Evolutionary conservation across 208 protist genomes (phyloP).

Genomic region (Crithidia bombi): DNA sequence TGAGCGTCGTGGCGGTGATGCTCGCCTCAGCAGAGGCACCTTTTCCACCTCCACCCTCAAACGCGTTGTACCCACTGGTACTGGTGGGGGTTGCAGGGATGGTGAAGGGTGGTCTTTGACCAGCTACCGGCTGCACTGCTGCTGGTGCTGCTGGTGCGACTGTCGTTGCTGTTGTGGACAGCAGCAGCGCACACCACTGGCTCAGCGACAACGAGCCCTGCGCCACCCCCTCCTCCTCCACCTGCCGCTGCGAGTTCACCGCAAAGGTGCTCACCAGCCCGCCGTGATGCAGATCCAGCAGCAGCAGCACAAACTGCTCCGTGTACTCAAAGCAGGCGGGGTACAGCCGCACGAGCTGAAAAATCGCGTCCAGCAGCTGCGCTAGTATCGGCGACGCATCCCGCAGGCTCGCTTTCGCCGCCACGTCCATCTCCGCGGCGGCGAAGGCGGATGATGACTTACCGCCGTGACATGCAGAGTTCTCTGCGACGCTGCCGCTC

Average conservation of each 20-base stretch:
- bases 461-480: neutral
- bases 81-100: too few species aligned
- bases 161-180: slow-evolving; percentile 22
- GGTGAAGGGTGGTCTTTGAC: too few species aligned
- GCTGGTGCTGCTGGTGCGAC: neutral
- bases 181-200: slow-evolving; percentile 59
- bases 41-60: too few species aligned
- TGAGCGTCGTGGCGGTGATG: slow-evolving; percentile 2
- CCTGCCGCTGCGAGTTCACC: slow-evolving; percentile 55
- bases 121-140: neutral
- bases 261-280: slow-evolving; percentile 59
- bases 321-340: slow-evolving; percentile 94
- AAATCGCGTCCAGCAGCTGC: slow-evolving; percentile 95
- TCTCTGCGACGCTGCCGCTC: too few species aligned
- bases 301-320: slow-evolving; percentile 63
- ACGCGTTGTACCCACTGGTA: too few species aligned
- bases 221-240: slow-evolving; percentile 33
- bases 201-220: slow-evolving; percentile 51
- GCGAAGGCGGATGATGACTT: neutral
- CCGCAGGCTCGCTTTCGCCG: slow-evolving; percentile 4
- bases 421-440: neutral
- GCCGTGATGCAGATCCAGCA: slow-evolving; percentile 66
- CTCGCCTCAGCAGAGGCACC: slow-evolving; percentile 1
- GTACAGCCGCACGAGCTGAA: slow-evolving; percentile 90
- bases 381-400: slow-evolving; percentile 86